These are phyloP conservation scores for Vitis hybrid DNA, from an alignment of 177 flowering plant species.

Conservation along the genomic window DNA sequence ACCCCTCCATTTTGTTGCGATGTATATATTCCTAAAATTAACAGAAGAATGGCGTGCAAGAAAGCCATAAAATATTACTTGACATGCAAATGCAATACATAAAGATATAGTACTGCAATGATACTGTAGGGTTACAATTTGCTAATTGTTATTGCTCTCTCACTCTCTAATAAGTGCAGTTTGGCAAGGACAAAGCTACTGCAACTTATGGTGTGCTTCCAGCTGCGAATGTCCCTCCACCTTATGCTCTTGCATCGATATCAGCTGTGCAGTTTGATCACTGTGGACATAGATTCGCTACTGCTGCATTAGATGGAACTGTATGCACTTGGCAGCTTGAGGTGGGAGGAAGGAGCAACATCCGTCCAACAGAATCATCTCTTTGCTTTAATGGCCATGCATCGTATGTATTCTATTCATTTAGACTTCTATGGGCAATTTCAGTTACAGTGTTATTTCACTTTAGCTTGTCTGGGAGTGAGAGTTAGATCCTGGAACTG, in stretches of 20 bases:
- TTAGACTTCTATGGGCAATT: neutral
- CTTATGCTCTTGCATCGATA: slow-evolving; percentile 91
- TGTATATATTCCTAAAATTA: neutral
- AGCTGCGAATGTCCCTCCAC: slow-evolving; percentile 95
- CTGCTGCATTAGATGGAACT: slow-evolving; percentile 91
- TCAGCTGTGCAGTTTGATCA: slow-evolving; percentile 86
- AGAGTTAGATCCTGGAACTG: neutral
- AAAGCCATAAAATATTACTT: neutral
- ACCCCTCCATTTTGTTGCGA: neutral
- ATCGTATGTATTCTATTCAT: slow-evolving; percentile 52
- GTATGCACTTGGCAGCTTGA: slow-evolving; percentile 98
- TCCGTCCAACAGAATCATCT: slow-evolving; percentile 83
- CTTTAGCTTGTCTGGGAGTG: neutral
- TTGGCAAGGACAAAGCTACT: slow-evolving; percentile 90
- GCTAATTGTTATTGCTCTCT: slow-evolving; percentile 1
- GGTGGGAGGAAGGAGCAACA: slow-evolving; percentile 91
- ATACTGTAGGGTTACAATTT: neutral
- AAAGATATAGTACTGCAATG: neutral
- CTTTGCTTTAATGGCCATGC: slow-evolving; percentile 81
- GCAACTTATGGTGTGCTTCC: slow-evolving; percentile 98
- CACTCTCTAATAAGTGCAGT: slow-evolving; percentile 44
- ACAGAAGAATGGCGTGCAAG: neutral
- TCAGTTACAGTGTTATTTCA: neutral
- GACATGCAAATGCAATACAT: neutral
- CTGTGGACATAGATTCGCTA: slow-evolving; percentile 90